Percentiles rank a stretch among this genome's conserved stretches.
Conservation (phyloP, 768 basidiomycete genomes). For the Russula foetens region DNA sequence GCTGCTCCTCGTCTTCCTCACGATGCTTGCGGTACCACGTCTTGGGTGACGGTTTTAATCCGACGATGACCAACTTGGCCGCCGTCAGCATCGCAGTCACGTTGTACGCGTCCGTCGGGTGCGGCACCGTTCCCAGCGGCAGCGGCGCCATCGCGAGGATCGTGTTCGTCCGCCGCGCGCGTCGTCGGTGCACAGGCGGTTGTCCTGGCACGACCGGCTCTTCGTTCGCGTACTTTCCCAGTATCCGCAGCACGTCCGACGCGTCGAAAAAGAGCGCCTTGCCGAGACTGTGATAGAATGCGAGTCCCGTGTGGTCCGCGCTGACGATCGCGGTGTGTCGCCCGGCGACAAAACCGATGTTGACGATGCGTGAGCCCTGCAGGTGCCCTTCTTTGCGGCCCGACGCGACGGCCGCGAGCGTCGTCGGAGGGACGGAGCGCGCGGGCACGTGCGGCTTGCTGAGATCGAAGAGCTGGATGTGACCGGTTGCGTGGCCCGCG, state of each 20-base stretch:
- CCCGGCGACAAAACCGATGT: slow-evolving; percentile 79
- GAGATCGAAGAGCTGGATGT: slow-evolving; percentile 82
- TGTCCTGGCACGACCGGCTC: slow-evolving; percentile 21
- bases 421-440: slow-evolving; percentile 63
- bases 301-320: slow-evolving; percentile 84
- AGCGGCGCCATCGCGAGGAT: slow-evolving; percentile 76
- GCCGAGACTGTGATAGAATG: slow-evolving; percentile 92
- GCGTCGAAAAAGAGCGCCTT: slow-evolving; percentile 94
- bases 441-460: slow-evolving; percentile 58
- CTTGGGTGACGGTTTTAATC: slow-evolving; percentile 82
- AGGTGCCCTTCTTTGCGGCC: slow-evolving; percentile 85
- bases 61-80: slow-evolving; percentile 86
- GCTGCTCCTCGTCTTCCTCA: slow-evolving; percentile 38
- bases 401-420: slow-evolving; percentile 55
- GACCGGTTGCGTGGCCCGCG: slow-evolving; percentile 76
- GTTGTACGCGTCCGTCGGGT: slow-evolving; percentile 72
- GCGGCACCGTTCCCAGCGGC: slow-evolving; percentile 65
- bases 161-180: slow-evolving; percentile 44
- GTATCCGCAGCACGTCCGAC: slow-evolving; percentile 85
- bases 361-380: slow-evolving; percentile 67
- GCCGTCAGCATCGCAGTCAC: slow-evolving; percentile 84
- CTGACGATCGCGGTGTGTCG: slow-evolving; percentile 90
- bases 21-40: slow-evolving; percentile 84
- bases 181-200: slow-evolving; percentile 37
- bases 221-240: slow-evolving; percentile 80